Base-by-base conservation (phyloP, 768 basidiomycete species). In the Cystofilobasidium capitatum region DNA sequence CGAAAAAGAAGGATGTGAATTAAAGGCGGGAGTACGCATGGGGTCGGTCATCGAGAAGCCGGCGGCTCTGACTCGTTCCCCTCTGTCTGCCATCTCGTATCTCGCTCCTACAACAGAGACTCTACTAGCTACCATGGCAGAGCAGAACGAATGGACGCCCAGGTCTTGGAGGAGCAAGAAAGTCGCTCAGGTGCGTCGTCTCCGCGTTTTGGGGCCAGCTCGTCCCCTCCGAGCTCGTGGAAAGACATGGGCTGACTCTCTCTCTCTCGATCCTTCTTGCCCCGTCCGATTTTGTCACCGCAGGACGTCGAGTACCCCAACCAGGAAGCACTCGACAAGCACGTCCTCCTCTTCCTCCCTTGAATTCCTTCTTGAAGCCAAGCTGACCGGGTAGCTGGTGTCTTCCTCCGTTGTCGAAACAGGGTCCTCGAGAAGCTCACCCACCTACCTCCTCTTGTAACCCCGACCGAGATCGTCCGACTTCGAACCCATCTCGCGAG, bases 391-490 rank as follows among this genome's bases (percentile, higher is more conserved):
- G 35, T 58, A 35, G 14, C n/a, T 54, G 70, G 36, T 49, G 39
- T 61, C 71, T 24, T 59, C 58, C 49, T 54, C 49, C 42, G 55
- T 49, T 33, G 4, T 16, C 57, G 69, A 3, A 69, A n/a, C 60
- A 91, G 88, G 67, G 88, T 92, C 6, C 80, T 94, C n/a, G 77
- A 79, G 16, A 91, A 91, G 78, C 83, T 98, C 51, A 78, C 79
- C 39, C 81, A 80, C 9, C 79, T 99, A 4, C 96, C 96, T 8
- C 94, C 93, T 26, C 80, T 99, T 4, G 96, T 98, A 4, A 89
- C 91, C 0, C 87, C 91, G 0, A 85, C 88, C 55, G 96, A 99
- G 84, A 87, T 91, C 74, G 88, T 91, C 75, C 83, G 90, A 13
- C 81, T 97, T 64, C 82, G 91, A 59, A 81, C 85, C 74, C 90